These are phyloP conservation scores for Penicillium sp. DNA, from an alignment of 2,329 filamentous ascomycete species.

Conservation along the genomic window DNA sequence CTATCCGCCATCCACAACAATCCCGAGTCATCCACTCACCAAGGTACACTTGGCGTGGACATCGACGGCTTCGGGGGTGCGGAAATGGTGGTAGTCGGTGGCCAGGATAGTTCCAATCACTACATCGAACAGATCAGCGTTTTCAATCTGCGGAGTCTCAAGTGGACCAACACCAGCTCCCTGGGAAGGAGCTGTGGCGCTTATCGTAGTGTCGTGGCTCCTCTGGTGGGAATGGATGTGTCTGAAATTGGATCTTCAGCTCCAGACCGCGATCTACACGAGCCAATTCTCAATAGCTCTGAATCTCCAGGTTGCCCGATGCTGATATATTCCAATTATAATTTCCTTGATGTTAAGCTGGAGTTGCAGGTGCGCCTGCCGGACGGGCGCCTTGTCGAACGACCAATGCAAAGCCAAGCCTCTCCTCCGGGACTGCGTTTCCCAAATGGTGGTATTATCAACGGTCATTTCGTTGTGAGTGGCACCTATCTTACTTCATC, in stretches of 20 bases:
- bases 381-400: slow-evolving; percentile 81
- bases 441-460: slow-evolving; percentile 91
- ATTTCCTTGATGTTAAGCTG: slow-evolving; percentile 94
- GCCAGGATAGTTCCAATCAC: slow-evolving; percentile 95
- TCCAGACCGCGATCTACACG: slow-evolving; percentile 40
- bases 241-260: slow-evolving; percentile 46
- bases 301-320: slow-evolving; percentile 60
- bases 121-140: slow-evolving; percentile 99
- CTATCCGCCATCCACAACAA: slow-evolving; percentile 88
- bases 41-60: slow-evolving; percentile 81
- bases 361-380: slow-evolving; percentile 85
- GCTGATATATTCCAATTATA: slow-evolving; percentile 99
- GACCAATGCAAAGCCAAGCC: slow-evolving; percentile 76
- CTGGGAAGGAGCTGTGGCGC: slow-evolving; percentile 92
- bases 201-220: slow-evolving; percentile 91
- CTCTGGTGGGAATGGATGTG: slow-evolving; percentile 56
- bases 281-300: slow-evolving; percentile 27
- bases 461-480: slow-evolving; percentile 94
- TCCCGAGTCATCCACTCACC: slow-evolving; percentile 76
- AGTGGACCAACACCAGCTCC: slow-evolving; percentile 87
- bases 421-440: slow-evolving; percentile 92
- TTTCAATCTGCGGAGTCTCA: slow-evolving; percentile 91
- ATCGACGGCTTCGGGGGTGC: slow-evolving; percentile 89
- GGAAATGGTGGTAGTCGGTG: slow-evolving; percentile 95
- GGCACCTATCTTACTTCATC: slow-evolving; percentile 96